Evolutionary conservation across 2,329 filamentous ascomycete genomes (phyloP).

Genomic region (Xylaria sp.): DNA sequence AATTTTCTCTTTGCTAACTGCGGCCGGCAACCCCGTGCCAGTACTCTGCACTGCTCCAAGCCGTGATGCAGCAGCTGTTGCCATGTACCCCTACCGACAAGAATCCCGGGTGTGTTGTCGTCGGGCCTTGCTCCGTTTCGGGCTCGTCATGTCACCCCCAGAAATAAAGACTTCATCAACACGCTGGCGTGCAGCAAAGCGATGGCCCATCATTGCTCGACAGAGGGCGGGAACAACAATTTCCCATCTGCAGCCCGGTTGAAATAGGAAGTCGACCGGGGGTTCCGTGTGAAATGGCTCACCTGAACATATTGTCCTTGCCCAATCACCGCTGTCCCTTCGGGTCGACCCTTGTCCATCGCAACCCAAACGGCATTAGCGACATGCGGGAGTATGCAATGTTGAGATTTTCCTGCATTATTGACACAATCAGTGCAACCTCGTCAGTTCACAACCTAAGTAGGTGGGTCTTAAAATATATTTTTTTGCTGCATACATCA

Average conservation of each 20-base stretch:
- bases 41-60: constrained; percentile 8
- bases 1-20: constrained; percentile 10
- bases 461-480: constrained; percentile 24
- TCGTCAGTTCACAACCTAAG: constrained; percentile 24
- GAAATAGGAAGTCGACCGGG: constrained; percentile 40
- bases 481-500: constrained; percentile 4
- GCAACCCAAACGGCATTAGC: constrained; percentile 29
- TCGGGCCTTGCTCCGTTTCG: constrained; percentile 30
- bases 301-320: constrained; percentile 41
- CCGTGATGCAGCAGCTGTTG: constrained; percentile 1
- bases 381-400: constrained; percentile 29
- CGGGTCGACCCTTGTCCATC: background rate
- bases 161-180: constrained; percentile 31
- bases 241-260: constrained; percentile 39
- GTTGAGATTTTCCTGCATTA: constrained; percentile 33
- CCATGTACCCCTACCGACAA: background rate
- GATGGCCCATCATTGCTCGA: background rate
- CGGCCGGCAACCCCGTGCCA: constrained; percentile 35
- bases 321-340: constrained; percentile 32
- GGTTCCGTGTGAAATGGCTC: constrained; percentile 45
- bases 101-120: constrained; percentile 8
- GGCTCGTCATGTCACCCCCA: constrained; percentile 29
- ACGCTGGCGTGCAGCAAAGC: constrained; percentile 35
- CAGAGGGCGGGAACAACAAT: constrained; percentile 29
- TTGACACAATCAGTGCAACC: constrained; percentile 26